Evolutionary conservation across 1,139 yeast species (phyloP).

Genomic region (Diutina neorugosa): DNA sequence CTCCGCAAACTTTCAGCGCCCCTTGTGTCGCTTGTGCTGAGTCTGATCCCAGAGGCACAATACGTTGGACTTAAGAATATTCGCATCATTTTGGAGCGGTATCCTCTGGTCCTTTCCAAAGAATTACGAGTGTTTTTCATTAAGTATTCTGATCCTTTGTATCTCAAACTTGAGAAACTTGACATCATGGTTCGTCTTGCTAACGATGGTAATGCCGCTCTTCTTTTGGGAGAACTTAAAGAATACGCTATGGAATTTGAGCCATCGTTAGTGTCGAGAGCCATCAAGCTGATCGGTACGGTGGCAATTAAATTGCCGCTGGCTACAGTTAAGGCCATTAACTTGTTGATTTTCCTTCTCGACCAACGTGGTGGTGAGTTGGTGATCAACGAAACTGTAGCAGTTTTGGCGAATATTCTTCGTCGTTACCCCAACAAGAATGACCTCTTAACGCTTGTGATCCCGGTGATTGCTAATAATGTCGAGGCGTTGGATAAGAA

Average conservation of each 20-base stretch:
- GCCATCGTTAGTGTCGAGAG: slow-evolving; percentile 71
- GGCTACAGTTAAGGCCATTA: slow-evolving; percentile 49
- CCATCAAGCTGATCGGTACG: slow-evolving; percentile 79
- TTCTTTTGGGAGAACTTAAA: slow-evolving; percentile 71
- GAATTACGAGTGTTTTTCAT: slow-evolving; percentile 88
- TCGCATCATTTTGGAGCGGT: slow-evolving; percentile 78
- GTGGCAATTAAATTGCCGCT: slow-evolving; percentile 71
- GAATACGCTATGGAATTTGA: slow-evolving; percentile 95
- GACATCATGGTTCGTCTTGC: slow-evolving; percentile 85
- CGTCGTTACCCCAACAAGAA: slow-evolving; percentile 62
- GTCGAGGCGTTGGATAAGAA: slow-evolving; percentile 47
- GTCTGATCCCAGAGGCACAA: slow-evolving; percentile 87
- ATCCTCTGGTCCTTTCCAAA: slow-evolving; percentile 65
- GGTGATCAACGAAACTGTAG: slow-evolving; percentile 67
- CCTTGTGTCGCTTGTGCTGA: slow-evolving; percentile 73
- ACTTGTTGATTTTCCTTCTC: slow-evolving; percentile 59
- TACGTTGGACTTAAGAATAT: slow-evolving; percentile 90
- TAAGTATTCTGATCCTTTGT: slow-evolving; percentile 89
- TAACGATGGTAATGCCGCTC: slow-evolving; percentile 51
- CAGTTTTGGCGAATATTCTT: slow-evolving; percentile 67
- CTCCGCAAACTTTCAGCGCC: slow-evolving; percentile 83
- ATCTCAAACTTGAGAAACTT: slow-evolving; percentile 82
- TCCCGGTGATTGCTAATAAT: slow-evolving; percentile 56
- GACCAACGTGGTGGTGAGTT: slow-evolving; percentile 67
- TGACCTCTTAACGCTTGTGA: slow-evolving; percentile 49